Base-by-base conservation (phyloP, 345 rosid species). In the Laguncularia racemosa region DNA sequence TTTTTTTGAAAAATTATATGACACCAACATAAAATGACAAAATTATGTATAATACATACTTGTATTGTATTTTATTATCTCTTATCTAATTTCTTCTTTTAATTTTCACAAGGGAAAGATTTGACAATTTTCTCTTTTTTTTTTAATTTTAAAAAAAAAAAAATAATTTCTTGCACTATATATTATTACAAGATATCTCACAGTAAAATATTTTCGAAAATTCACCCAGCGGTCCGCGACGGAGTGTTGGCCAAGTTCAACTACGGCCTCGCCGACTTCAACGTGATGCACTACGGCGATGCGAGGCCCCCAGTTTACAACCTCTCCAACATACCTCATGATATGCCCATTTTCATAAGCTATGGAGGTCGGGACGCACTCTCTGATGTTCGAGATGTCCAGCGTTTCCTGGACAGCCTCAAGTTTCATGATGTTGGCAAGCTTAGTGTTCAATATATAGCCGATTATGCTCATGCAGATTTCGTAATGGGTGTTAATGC, bases 401-500 rank as follows among this genome's bases (percentile, higher is more conserved):
- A 69, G 73, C 69, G 33, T 12, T 68, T 93, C 50, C 78, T 93
- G 0, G 86, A 85, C 61, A 47, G 55, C 46, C 73, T 89, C 46
- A 87, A 81, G 88, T 68, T 61, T 57, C 99, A 93, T 23, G 84
- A 85, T 23, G 78, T 16, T 0, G 77, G 77, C 64, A 87, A 82
- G 81, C 78, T 93, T 15, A 54, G 53, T 1, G 70, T 87, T 59
- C 95, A 85, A 70, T 85, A 61, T 63, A 63, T 93, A 48, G 67
- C 75, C 68, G 69, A 84, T 8, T 89, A 85, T 55, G 96, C 83
- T 57, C 99, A 93, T 66, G 86, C 80, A 1, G 97, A 93, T 76
- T 93, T 89, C 83, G 68, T 93, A 14, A 83, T 89, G 99, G 99
- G 78, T 4, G 66, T 75, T 14, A 87, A 70, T 59, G 99, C 99